A percentile compares a stretch with the other conserved stretches of the same genome.
Conservation (phyloP, 345 rosid genomes). For the Aquilaria malaccensis region DNA sequence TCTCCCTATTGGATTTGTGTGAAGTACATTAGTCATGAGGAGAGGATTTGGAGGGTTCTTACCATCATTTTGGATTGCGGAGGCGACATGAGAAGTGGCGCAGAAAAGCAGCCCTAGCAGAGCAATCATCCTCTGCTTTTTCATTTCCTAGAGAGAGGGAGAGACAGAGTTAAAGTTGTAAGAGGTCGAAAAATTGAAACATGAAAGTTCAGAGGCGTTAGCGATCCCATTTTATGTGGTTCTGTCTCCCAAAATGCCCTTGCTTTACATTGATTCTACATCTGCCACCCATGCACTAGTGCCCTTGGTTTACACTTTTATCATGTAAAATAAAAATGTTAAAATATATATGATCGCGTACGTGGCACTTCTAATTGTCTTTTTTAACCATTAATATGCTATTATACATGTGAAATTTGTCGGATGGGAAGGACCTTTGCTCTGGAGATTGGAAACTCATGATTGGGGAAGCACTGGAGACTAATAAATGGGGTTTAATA, state of each 20-base stretch:
- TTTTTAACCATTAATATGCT: too few species aligned
- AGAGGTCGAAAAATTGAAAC: not conserved
- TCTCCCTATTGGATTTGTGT: not conserved
- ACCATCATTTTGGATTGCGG: slow-evolving; percentile 34
- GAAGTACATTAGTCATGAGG: not conserved
- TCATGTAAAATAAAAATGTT: not conserved
- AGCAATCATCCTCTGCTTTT: slow-evolving; percentile 32
- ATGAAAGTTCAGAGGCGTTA: not conserved
- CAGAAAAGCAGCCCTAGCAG: slow-evolving; percentile 30
- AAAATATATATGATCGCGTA: not conserved
- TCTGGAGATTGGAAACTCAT: too few species aligned
- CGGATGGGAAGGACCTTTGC: too few species aligned
- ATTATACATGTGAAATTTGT: too few species aligned
- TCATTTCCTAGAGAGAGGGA: not conserved
- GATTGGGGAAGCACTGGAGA: too few species aligned
- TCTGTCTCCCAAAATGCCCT: slow-evolving; percentile 19
- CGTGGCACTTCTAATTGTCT: too few species aligned
- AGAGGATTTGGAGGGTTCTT: slow-evolving; percentile 3
- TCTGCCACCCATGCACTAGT: slow-evolving; percentile 29
- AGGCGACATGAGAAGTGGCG: slow-evolving; percentile 23
- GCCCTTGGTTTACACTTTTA: not conserved
- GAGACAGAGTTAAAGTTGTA: not conserved
- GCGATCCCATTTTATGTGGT: slow-evolving; percentile 23
- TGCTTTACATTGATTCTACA: slow-evolving; percentile 18
- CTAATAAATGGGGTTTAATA: too few species aligned